Conservation (phyloP, 768 basidiomycete species). For the Pleurotus djamor region DNA sequence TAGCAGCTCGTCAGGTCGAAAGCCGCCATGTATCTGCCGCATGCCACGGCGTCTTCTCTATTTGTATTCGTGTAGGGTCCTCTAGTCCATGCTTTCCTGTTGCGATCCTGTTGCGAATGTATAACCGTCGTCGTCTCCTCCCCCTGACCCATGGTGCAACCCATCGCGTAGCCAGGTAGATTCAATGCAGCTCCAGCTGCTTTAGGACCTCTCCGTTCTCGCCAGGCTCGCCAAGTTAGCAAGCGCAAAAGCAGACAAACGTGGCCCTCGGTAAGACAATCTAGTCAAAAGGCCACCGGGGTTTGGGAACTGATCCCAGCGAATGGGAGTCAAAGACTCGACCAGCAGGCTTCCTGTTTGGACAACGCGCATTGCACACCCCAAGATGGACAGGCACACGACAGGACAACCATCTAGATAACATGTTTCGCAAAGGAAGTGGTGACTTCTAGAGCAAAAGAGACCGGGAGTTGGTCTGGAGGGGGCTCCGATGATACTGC, state of each 20-base stretch:
- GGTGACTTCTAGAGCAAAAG: background rate
- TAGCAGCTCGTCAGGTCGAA: background rate
- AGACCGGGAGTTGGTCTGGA: background rate
- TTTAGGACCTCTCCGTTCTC: conserved; percentile 4
- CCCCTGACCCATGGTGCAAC: background rate
- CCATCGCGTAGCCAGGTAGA: conserved; percentile 4
- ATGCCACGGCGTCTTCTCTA: conserved; percentile 6
- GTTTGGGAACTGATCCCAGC: conserved; percentile 31
- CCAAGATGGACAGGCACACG: background rate
- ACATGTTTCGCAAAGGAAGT: background rate
- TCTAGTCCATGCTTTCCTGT: conserved; percentile 5
- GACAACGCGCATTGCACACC: background rate
- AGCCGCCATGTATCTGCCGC: background rate
- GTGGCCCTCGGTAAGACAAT: conserved; percentile 54
- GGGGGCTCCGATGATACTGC: background rate
- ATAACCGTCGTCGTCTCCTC: background rate
- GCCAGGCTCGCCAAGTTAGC: background rate
- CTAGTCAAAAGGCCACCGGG: conserved; percentile 51
- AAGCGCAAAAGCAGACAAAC: conserved; percentile 2
- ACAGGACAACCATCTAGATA: background rate
- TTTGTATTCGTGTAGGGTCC: background rate
- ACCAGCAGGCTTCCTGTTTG: conserved; percentile 20
- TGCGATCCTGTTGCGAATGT: background rate
- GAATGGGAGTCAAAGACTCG: conserved; percentile 41
- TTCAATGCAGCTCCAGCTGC: conserved; percentile 3